Percentiles rank a stretch among this genome's conserved stretches.
Evolutionary conservation across 2,329 filamentous ascomycete species (phyloP).

Genomic region (Colletotrichum caudatum): DNA sequence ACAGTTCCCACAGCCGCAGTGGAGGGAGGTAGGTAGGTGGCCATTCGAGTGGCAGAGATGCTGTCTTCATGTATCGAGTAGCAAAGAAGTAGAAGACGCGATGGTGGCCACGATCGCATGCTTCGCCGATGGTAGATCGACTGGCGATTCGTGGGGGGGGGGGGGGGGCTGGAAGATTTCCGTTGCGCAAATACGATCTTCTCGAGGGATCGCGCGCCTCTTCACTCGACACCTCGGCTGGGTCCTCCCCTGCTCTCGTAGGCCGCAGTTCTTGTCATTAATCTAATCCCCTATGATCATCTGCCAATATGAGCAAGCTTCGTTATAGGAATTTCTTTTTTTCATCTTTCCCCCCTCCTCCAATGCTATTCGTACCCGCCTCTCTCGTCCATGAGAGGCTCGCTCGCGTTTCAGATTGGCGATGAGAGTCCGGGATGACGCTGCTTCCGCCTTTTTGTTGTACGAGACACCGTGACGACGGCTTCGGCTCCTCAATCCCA

Average conservation of each 20-base stretch:
- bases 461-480: conserved; percentile 17
- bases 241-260: conserved; percentile 3
- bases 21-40: conserved; percentile 10
- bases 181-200: conserved; percentile 17
- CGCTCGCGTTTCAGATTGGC: conserved; percentile 39
- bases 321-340: background rate
- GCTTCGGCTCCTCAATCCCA: conserved; percentile 27
- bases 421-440: conserved; percentile 31
- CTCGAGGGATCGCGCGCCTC: conserved; percentile 3
- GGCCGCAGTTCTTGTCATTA: conserved; percentile 32
- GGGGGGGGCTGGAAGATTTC: conserved; percentile 13
- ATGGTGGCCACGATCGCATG: conserved; percentile 1
- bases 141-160: background rate
- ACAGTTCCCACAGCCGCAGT: conserved; percentile 20
- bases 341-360: conserved; percentile 10
- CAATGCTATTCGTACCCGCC: background rate
- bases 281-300: conserved; percentile 34
- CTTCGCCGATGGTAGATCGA: background rate
- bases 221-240: conserved; percentile 2
- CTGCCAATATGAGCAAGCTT: conserved; percentile 31
- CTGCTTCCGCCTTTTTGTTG: conserved; percentile 24
- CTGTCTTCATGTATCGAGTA: background rate
- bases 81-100: background rate
- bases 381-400: conserved; percentile 21
- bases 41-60: conserved; percentile 5